Percentiles rank a stretch among this genome's conserved stretches.
phyloP scores from a whole-genome alignment of 2,329 filamentous ascomycete species.

The Ampelomyces quisqualis region DNA sequence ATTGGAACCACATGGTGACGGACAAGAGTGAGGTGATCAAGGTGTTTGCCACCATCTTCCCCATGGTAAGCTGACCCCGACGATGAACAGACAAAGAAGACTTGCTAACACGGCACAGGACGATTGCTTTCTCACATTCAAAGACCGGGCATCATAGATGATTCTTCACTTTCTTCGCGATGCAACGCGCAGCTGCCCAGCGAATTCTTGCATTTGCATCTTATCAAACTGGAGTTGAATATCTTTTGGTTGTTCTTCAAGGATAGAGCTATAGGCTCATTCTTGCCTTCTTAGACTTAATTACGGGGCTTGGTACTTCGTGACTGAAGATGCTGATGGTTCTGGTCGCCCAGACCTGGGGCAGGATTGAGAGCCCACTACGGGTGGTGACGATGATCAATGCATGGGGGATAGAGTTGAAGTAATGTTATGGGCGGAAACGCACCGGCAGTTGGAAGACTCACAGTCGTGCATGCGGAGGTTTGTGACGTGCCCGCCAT shows the following conservation, averaged over 20 bases:
- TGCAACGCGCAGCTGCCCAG: constrained; percentile 24
- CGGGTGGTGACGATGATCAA: constrained; percentile 9
- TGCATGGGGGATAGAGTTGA: constrained; percentile 4
- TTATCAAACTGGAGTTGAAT: constrained; percentile 17
- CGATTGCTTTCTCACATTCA: constrained; percentile 78
- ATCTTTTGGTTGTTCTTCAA: constrained; percentile 20
- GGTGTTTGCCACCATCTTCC: constrained; percentile 98
- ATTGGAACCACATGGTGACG: constrained; percentile 89
- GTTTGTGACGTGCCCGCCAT: not conserved
- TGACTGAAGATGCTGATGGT: constrained; percentile 3
- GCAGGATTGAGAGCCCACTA: constrained; percentile 6
- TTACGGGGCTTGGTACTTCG: constrained; percentile 20
- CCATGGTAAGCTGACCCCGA: constrained; percentile 65
- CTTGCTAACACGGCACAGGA: constrained; percentile 57
- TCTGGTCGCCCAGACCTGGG: not conserved
- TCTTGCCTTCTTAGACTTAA: constrained; percentile 30
- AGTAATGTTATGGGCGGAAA: constrained; percentile 23
- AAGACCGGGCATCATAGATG: constrained; percentile 34
- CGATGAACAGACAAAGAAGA: constrained; percentile 1
- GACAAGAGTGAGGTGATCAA: constrained; percentile 88
- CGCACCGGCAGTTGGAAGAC: not conserved
- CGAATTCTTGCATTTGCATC: constrained; percentile 32
- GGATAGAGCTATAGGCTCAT: constrained; percentile 10
- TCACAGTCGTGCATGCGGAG: not conserved
- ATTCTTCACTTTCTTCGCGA: constrained; percentile 10